phyloP scores from a whole-genome alignment of 1,139 yeast species.

The Nakaseomyces kungkrabaensis region DNA sequence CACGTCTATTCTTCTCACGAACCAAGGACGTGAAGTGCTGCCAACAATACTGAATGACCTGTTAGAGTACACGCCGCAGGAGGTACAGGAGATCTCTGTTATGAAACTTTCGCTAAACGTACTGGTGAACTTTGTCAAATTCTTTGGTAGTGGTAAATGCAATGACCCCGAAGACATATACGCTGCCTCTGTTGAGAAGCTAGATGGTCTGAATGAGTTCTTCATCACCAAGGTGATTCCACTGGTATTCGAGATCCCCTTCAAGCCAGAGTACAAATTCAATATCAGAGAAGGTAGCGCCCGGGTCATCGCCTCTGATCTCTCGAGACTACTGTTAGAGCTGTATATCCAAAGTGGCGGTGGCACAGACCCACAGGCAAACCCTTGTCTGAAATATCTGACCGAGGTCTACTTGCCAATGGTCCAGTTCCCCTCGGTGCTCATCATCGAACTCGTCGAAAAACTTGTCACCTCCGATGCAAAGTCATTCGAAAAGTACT shows the following conservation, averaged over 20 bases:
- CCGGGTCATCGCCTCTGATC: constrained; percentile 64
- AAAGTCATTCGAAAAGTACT: constrained; percentile 57
- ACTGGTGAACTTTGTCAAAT: constrained; percentile 53
- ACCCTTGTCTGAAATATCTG: constrained; percentile 40
- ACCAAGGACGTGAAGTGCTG: constrained; percentile 51
- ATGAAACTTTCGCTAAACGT: constrained; percentile 66
- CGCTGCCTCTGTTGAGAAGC: constrained; percentile 42
- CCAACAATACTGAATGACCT: constrained; percentile 57
- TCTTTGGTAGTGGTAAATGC: constrained; percentile 62
- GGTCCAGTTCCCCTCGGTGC: constrained; percentile 49
- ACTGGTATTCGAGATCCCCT: constrained; percentile 69
- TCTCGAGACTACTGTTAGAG: constrained; percentile 59
- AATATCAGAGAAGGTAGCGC: constrained; percentile 71
- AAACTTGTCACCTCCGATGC: constrained; percentile 45
- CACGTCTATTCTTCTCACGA: constrained; percentile 65
- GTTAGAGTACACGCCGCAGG: constrained; percentile 58
- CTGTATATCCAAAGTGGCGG: constrained; percentile 34
- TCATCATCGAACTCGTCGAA: constrained; percentile 48
- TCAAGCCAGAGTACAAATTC: constrained; percentile 50
- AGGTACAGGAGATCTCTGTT: constrained; percentile 39
- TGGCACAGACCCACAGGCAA: constrained; percentile 22
- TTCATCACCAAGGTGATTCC: constrained; percentile 61
- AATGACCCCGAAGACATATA: constrained; percentile 43
- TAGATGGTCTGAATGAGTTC: constrained; percentile 65
- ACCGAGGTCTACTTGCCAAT: constrained; percentile 43